Evolutionary conservation across 2,329 filamentous ascomycete species (phyloP).

Genomic region (Fusarium subtropicale): DNA sequence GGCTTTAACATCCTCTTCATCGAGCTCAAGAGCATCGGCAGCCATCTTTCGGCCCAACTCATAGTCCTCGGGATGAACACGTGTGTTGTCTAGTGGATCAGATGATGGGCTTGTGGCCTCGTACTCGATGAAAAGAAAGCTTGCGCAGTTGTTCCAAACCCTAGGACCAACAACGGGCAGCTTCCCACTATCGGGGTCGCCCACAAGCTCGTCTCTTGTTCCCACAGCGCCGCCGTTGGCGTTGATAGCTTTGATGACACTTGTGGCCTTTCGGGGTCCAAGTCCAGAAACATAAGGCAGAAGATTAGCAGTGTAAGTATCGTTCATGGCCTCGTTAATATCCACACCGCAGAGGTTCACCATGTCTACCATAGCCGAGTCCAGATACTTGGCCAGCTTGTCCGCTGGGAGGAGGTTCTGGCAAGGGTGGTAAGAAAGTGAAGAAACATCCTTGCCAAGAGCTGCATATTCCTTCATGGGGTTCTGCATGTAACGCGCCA

Average conservation of each 20-base stretch:
- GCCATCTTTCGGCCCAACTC: conserved; percentile 98
- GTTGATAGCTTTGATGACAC: conserved; percentile 79
- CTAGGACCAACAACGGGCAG: conserved; percentile 85
- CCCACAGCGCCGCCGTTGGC: conserved; percentile 88
- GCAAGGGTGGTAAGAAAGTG: conserved; percentile 88
- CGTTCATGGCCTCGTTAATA: conserved; percentile 88
- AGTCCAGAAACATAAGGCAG: conserved; percentile 92
- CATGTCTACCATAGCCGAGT: conserved; percentile 98
- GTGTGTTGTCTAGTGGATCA: conserved; percentile 95
- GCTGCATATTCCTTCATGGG: conserved; percentile 97
- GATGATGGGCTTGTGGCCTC: conserved; percentile 84
- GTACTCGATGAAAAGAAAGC: conserved; percentile 91
- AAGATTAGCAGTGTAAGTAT: conserved; percentile 85
- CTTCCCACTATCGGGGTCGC: conserved; percentile 83
- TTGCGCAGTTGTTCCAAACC: conserved; percentile 97
- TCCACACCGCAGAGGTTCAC: conserved; percentile 97
- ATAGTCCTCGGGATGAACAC: conserved; percentile 98
- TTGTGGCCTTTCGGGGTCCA: conserved; percentile 91
- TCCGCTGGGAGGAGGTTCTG: conserved; percentile 91
- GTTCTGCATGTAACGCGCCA: conserved; percentile 93
- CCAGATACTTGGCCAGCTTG: conserved; percentile 85
- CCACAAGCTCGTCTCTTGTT: conserved; percentile 87
- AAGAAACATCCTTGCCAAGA: conserved; percentile 86
- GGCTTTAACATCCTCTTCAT: conserved; percentile 97
- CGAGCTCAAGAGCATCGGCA: conserved; percentile 93